Evolutionary conservation across 352 stramenopile species (phyloP), one percentile per base, ranked within the genome.

Genomic region (Phytophthora colocasiae): DNA sequence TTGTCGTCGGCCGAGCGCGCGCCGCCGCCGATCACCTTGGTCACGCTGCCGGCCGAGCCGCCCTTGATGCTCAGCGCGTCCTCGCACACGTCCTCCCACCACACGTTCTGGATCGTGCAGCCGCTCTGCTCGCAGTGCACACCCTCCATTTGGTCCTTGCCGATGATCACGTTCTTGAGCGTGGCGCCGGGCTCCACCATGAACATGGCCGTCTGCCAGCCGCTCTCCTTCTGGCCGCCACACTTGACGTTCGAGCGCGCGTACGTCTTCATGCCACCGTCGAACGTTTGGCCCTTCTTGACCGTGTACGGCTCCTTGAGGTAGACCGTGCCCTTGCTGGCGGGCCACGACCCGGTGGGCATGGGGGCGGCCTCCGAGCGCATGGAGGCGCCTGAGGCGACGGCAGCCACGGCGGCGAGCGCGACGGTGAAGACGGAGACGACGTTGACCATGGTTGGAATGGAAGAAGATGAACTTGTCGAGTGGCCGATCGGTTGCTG

Each of bases 201-300:
- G 56, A 77, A 77, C 31, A 77, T 45, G 4, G 63, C 63, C 43
- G 66, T 63, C 34, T 54, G 52, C 10, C 22, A 51, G 5, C 51
- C 43, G 19, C 41, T 72, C 61, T 75, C 69, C 26, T 45, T 66
- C 51, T 73, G 58, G 24, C 41, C 66, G 1, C 65, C 39, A 51
- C 78, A 87, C 54, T 48, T 66, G 41, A 81, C 58, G 61, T 83
- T 57, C 40, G 69, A 79, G 32, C 69, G 75, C 40, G 78, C 63
- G 67, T 83, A 90, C 44, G 75, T 90, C 67, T 84, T 74, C 66
- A 79, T 80, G 29, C 69, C 65, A 24, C 78, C 78, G 45, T 84
- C 78, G 43, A 78, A 84, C 32, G 52, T 54, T 12, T 56, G 41
- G 22, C 67, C 76, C n/a, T 66, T 68, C 27, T 73, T 69, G 36